These are phyloP conservation scores for Kregervanrija fluxuum DNA, from an alignment of 805 yeast genomes.

Conservation along the genomic window DNA sequence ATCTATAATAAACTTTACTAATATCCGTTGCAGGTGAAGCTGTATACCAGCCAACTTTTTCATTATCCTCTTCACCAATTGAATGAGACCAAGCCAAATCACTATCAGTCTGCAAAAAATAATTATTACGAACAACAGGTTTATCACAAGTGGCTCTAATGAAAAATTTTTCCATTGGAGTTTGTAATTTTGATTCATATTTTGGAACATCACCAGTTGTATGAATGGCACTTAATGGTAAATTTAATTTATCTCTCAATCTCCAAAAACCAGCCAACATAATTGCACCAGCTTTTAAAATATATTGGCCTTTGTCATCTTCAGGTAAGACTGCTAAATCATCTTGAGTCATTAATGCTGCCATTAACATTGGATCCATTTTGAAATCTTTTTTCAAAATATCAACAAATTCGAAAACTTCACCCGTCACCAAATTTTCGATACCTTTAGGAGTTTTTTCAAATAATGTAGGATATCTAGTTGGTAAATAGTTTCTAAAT, in stretches of 20 bases:
- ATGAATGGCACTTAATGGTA: constrained; percentile 52
- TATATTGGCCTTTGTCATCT: constrained; percentile 47
- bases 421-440: constrained; percentile 47
- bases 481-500: constrained; percentile 45
- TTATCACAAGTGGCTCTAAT: constrained; percentile 47
- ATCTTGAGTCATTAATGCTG: constrained; percentile 54
- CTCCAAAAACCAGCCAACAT: constrained; percentile 68
- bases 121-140: constrained; percentile 62
- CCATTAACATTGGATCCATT: constrained; percentile 53
- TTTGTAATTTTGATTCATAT: constrained; percentile 47
- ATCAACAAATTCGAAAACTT: constrained; percentile 32
- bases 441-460: constrained; percentile 38
- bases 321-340: constrained; percentile 65
- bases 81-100: constrained; percentile 58
- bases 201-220: constrained; percentile 65
- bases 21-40: constrained; percentile 43
- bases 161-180: constrained; percentile 63
- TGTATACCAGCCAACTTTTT: constrained; percentile 57
- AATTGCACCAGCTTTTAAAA: constrained; percentile 53
- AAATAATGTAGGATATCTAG: constrained; percentile 52
- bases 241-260: constrained; percentile 48
- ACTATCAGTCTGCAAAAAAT: constrained; percentile 58
- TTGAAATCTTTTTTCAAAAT: constrained; percentile 25
- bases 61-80: constrained; percentile 49
- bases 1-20: constrained; percentile 45